phyloP scores from a whole-genome alignment of 2,329 filamentous ascomycete genomes.

The Dactylella cylindrospora region DNA sequence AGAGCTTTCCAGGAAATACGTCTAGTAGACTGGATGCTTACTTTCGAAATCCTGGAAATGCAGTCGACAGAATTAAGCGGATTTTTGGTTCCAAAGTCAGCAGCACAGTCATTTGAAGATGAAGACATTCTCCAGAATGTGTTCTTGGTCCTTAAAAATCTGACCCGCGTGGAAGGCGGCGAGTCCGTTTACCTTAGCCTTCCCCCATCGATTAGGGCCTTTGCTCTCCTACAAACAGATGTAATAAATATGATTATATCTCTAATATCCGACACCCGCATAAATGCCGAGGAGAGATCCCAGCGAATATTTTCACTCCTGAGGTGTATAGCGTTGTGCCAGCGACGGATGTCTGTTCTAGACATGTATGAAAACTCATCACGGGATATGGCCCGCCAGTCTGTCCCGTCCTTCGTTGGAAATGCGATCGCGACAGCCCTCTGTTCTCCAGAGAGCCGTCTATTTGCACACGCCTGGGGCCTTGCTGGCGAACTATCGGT shows the following conservation, averaged over 20 bases:
- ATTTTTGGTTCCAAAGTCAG: conserved; percentile 48
- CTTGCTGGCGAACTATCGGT: conserved; percentile 45
- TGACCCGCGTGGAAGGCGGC: conserved; percentile 46
- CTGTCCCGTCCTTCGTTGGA: conserved; percentile 49
- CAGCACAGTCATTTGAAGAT: conserved; percentile 47
- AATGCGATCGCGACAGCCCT: conserved; percentile 48
- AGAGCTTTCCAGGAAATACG: conserved; percentile 47
- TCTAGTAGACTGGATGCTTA: conserved; percentile 50
- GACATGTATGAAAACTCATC: conserved; percentile 48
- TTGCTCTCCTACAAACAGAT: conserved; percentile 47
- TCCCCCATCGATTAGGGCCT: conserved; percentile 47
- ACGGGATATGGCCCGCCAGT: conserved; percentile 44
- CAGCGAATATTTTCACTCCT: conserved; percentile 48
- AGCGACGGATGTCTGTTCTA: conserved; percentile 49
- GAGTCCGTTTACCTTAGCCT: conserved; percentile 47
- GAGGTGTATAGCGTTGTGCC: conserved; percentile 48
- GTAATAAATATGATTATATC: conserved; percentile 48
- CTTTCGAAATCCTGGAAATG: conserved; percentile 50
- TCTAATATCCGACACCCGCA: conserved; percentile 47
- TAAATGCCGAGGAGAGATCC: conserved; percentile 47
- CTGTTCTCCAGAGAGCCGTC: conserved; percentile 48
- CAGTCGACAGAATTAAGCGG: conserved; percentile 49
- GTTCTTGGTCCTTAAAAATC: conserved; percentile 47
- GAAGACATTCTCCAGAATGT: conserved; percentile 49
- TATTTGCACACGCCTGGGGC: conserved; percentile 48